Base-by-base conservation (phyloP, 2,329 filamentous ascomycete genomes). In the Stachybotrys echinatus region DNA sequence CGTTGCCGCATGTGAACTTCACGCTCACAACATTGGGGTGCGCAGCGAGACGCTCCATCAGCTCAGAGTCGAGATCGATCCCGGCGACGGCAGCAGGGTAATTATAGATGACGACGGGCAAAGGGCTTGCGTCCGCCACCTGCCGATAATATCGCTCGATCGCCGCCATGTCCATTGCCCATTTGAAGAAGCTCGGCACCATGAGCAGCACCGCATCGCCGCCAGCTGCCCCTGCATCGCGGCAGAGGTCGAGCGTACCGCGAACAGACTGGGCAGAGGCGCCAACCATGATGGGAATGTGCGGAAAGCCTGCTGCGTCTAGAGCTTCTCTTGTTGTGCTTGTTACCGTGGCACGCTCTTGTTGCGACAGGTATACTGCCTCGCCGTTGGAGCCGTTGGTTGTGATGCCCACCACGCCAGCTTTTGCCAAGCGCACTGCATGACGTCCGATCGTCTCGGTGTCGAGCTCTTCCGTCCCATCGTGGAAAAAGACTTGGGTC, bases 381-480 rank as follows among this genome's bases (percentile, higher is more conserved):
- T 94, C 89, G 59, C 88, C 88, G 62, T 92, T 92, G 62, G 85
- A 89, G 44, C 88, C 88, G 65, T 91, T 88, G 12, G 85, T 88
- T 45, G 87, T 85, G 44, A 92, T 76, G 19, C 88, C 87, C 17
- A 84, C 79, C 40, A 92, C 81, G 55, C 88, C 88, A 23, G 85
- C 81, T 60, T 83, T 76, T 44, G 87, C 88, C n/a, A 92, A 81
- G 59, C 84, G 81, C 48, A 88, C 78, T 37, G 86, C 83, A 63
- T 80, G 74, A 47, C 73, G 76, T 45, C 78, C 74, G 51, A 84
- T 83, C 38, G 82, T 80, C 34, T 73, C 68, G 12, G 79, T 73
- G 61, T 90, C 87, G 49, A 90, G 70, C 49, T 89, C 81, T 64
- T 90, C 87, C 1, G 76, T 79, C 20, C 72, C 74, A 2, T 74